These are phyloP conservation scores for Trifolium pratense DNA, from an alignment of 306 rosid species.

Conservation along the genomic window DNA sequence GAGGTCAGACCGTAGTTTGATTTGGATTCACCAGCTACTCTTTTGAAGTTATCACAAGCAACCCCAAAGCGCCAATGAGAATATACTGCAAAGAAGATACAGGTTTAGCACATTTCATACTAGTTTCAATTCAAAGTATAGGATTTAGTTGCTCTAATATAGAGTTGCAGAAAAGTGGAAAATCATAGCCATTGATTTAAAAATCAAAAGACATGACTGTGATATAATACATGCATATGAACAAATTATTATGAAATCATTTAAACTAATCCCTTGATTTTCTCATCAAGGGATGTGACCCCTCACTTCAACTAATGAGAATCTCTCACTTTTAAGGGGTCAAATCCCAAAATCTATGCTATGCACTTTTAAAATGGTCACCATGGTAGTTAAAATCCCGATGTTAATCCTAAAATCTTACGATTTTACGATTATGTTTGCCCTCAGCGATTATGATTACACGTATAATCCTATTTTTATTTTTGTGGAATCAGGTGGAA, in stretches of 20 bases:
- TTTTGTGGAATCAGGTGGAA: too few species aligned
- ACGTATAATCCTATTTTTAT: too few species aligned
- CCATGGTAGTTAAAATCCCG: too few species aligned
- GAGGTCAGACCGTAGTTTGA: slow-evolving; percentile 31
- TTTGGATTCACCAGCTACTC: slow-evolving; percentile 51
- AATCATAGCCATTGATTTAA: background rate
- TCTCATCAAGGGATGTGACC: background rate
- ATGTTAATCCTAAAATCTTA: too few species aligned
- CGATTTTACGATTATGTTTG: too few species aligned
- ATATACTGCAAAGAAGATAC: slow-evolving; percentile 70
- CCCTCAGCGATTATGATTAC: too few species aligned
- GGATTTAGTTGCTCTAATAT: background rate
- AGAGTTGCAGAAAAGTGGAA: background rate
- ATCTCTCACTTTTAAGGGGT: background rate
- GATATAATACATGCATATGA: background rate
- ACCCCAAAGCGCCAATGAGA: slow-evolving; percentile 86
- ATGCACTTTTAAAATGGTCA: slow-evolving; percentile 14
- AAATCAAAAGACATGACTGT: background rate
- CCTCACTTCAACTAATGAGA: background rate
- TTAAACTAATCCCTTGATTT: background rate
- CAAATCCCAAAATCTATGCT: slow-evolving; percentile 5
- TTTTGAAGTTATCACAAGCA: slow-evolving; percentile 92
- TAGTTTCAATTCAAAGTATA: slow-evolving; percentile 26
- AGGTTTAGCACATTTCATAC: slow-evolving; percentile 29
- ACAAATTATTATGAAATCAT: background rate